phyloP scores from a whole-genome alignment of 2,329 filamentous ascomycete genomes.

The Blastomyces emzantsi region DNA sequence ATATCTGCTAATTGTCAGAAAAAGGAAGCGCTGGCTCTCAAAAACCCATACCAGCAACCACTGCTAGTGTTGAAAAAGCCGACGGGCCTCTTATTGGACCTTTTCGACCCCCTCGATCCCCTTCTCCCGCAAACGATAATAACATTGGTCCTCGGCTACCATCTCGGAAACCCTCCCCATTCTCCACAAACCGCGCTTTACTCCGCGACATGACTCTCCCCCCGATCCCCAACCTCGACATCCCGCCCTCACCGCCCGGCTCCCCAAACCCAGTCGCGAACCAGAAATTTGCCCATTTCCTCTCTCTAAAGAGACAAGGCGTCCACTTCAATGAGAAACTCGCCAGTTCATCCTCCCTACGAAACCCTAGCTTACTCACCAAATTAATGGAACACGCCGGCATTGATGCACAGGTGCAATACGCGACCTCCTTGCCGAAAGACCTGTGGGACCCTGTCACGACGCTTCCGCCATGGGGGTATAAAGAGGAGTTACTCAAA shows the following conservation, averaged over 20 bases:
- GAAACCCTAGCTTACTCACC: constrained; percentile 49
- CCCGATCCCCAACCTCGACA: constrained; percentile 37
- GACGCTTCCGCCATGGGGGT: constrained; percentile 35
- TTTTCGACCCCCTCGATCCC: constrained; percentile 19
- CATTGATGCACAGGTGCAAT: constrained; percentile 45
- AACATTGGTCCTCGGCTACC: constrained; percentile 5
- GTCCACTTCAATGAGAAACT: constrained; percentile 57
- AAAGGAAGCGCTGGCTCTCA: background rate
- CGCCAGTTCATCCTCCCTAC: constrained; percentile 47
- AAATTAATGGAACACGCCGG: constrained; percentile 52
- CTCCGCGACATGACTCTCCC: constrained; percentile 50
- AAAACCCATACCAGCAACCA: background rate
- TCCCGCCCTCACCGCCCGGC: constrained; percentile 40
- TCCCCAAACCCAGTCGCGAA: constrained; percentile 39
- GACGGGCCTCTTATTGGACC: constrained; percentile 29
- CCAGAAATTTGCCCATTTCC: constrained; percentile 52
- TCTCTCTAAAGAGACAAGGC: constrained; percentile 52
- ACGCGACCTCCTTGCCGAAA: constrained; percentile 41
- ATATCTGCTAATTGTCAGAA: background rate
- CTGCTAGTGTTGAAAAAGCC: constrained; percentile 13
- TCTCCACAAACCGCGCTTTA: constrained; percentile 40
- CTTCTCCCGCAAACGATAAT: constrained; percentile 9
- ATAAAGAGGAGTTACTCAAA: constrained; percentile 39
- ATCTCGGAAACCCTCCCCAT: constrained; percentile 36
- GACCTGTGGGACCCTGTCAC: constrained; percentile 33